Base-by-base conservation (phyloP, 352 stramenopile species). In the Pythium dissotocum region DNA sequence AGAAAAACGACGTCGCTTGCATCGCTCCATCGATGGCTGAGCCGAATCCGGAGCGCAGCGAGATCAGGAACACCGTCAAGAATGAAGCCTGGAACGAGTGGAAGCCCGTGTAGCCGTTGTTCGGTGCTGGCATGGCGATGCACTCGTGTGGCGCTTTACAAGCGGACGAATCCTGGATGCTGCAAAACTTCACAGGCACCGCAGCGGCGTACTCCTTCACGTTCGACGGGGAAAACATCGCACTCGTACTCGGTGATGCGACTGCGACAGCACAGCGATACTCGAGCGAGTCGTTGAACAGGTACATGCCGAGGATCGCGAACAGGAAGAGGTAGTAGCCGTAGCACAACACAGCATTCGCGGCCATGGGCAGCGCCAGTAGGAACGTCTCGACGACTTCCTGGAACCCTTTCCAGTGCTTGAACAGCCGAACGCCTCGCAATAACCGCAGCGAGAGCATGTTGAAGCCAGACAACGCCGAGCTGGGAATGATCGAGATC, bases 311-410 rank as follows among this genome's bases (percentile, higher is more conserved):
- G 16, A 95, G 72, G 38, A 94, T 91, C 9, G 85, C 85, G 57
- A 95, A 95, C 28, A 95, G 68, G 61, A 94, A 90, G 8, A 95
- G 75, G 58, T 94, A 95, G 72, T 95, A 95, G 58, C 78, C 85
- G 62, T 93, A 95, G 63, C 85, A 94, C 0, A 93, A 72, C 24
- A 93, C 67, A 8, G 87, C 84, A 44, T 92, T 92, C 0, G 58
- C 72, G 4, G 84, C 85, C 84, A 94, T 92, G 0, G 85, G 87
- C 26, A 95, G 65, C 32, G 87, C 76, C 1, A 77, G 64, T 33
- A 93, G 32, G 49, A 94, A 93, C 16, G 85, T 94, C 53, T 93
- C 84, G 42, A 94, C 83, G 10, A 90, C 87, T 44, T 90, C 83
- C 26, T 90, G 82, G 40, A 94, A 91, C 1, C 82, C 85, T 65